phyloP scores from a whole-genome alignment of 805 yeast species.

The Kodamaea neixiangensis region DNA sequence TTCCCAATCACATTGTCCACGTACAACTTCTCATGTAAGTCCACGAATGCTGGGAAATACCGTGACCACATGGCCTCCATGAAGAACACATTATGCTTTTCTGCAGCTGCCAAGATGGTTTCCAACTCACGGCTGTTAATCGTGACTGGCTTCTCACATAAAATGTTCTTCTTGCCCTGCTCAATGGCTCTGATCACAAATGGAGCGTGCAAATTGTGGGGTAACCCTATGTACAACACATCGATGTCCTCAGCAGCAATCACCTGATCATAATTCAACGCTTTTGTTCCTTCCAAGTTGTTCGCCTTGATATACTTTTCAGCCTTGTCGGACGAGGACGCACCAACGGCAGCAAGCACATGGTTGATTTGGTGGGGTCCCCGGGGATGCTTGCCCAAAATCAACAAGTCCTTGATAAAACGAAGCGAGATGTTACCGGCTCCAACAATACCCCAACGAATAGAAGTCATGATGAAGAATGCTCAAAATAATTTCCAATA shows the following conservation, averaged over 20 bases:
- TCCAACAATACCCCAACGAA: slow-evolving; percentile 51
- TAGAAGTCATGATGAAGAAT: slow-evolving; percentile 6
- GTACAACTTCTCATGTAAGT: slow-evolving; percentile 35
- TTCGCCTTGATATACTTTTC: slow-evolving; percentile 25
- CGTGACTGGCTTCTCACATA: slow-evolving; percentile 58
- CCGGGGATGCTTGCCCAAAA: slow-evolving; percentile 22
- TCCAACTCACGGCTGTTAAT: slow-evolving; percentile 47
- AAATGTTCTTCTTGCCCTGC: slow-evolving; percentile 50
- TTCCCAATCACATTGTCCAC: slow-evolving; percentile 49
- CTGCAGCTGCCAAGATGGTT: slow-evolving; percentile 46
- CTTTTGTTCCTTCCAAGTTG: slow-evolving; percentile 13
- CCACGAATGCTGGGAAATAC: slow-evolving; percentile 47
- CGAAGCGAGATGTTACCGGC: slow-evolving; percentile 51
- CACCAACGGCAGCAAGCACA: slow-evolving; percentile 41
- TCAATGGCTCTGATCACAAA: slow-evolving; percentile 44
- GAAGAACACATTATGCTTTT: slow-evolving; percentile 42
- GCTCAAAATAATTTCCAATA: neutral
- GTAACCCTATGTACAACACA: slow-evolving; percentile 56
- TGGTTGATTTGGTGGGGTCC: slow-evolving; percentile 30
- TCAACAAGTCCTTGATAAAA: slow-evolving; percentile 41
- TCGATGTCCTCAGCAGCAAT: slow-evolving; percentile 44
- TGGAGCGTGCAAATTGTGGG: slow-evolving; percentile 53
- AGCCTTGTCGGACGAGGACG: slow-evolving; percentile 39
- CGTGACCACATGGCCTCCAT: slow-evolving; percentile 66
- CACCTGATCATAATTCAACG: slow-evolving; percentile 43